phyloP scores from a whole-genome alignment of 139 green algal genomes.

The Yamagishiella unicocca region DNA sequence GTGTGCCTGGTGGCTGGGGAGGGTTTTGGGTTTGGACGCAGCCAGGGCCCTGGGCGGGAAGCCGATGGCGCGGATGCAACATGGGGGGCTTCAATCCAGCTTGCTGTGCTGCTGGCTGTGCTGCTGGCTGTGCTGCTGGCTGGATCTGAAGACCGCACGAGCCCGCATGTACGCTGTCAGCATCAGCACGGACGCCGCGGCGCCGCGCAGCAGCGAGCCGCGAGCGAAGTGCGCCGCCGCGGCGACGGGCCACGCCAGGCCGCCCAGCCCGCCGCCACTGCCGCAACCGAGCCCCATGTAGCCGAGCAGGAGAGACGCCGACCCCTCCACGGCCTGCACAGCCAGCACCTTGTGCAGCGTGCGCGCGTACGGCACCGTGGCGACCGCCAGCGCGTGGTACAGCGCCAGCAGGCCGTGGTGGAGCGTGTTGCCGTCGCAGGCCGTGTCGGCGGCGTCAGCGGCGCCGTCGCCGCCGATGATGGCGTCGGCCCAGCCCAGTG shows the following conservation, averaged over 20 bases:
- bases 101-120: too few species aligned
- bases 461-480: background rate
- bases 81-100: too few species aligned
- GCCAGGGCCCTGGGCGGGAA: too few species aligned
- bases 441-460: background rate
- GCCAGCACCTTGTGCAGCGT: conserved; percentile 11
- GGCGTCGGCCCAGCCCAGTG: background rate
- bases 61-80: too few species aligned
- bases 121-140: too few species aligned
- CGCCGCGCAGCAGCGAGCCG: background rate
- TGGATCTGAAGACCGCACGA: background rate
- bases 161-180: background rate
- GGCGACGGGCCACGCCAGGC: background rate
- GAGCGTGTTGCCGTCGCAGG: background rate
- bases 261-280: background rate
- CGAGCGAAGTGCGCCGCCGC: background rate
- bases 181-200: background rate
- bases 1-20: too few species aligned
- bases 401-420: background rate
- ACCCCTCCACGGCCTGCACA: background rate
- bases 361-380: background rate
- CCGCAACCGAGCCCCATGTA: background rate
- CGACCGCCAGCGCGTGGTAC: background rate
- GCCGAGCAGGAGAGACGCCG: background rate
- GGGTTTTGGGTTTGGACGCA: too few species aligned